phyloP scores from a whole-genome alignment of 495 filamentous ascomycete species.

The Talaromyces trachyspermus region DNA sequence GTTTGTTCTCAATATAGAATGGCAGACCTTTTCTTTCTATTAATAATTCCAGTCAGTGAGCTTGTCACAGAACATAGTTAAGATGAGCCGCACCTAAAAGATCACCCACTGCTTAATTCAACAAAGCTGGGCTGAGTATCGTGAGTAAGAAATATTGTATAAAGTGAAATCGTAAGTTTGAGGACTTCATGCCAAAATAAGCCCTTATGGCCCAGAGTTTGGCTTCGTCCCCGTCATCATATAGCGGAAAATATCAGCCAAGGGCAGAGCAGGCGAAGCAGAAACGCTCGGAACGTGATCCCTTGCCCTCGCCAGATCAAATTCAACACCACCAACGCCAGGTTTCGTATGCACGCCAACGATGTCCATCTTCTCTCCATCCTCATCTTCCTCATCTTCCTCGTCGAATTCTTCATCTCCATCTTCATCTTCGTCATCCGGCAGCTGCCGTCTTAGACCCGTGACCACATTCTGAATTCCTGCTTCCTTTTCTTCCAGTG shows the following conservation, averaged over 20 bases:
- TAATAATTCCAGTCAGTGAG: too few species aligned
- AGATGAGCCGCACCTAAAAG: too few species aligned
- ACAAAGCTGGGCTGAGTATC: too few species aligned
- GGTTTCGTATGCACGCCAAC: constrained; percentile 33
- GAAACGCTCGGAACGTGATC: constrained; percentile 15
- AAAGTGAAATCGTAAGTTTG: too few species aligned
- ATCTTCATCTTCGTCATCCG: constrained; percentile 47
- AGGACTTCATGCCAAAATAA: background rate
- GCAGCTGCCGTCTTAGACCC: constrained; percentile 50
- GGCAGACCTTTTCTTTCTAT: constrained; percentile 9
- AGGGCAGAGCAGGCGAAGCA: constrained; percentile 29
- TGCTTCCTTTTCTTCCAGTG: constrained; percentile 56
- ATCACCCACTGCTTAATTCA: too few species aligned
- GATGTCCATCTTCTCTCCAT: constrained; percentile 30
- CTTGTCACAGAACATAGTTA: too few species aligned
- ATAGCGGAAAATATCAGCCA: constrained; percentile 48
- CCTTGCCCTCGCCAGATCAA: constrained; percentile 35
- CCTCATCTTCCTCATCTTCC: constrained; percentile 28
- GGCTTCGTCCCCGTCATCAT: constrained; percentile 45
- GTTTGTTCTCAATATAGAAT: background rate
- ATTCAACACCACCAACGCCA: constrained; percentile 32
- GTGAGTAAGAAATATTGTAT: too few species aligned
- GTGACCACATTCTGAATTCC: constrained; percentile 67
- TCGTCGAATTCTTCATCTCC: constrained; percentile 45
- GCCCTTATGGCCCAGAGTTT: constrained; percentile 10